Conservation (phyloP, 139 green algal genomes). For the Micractinium conductrix region DNA sequence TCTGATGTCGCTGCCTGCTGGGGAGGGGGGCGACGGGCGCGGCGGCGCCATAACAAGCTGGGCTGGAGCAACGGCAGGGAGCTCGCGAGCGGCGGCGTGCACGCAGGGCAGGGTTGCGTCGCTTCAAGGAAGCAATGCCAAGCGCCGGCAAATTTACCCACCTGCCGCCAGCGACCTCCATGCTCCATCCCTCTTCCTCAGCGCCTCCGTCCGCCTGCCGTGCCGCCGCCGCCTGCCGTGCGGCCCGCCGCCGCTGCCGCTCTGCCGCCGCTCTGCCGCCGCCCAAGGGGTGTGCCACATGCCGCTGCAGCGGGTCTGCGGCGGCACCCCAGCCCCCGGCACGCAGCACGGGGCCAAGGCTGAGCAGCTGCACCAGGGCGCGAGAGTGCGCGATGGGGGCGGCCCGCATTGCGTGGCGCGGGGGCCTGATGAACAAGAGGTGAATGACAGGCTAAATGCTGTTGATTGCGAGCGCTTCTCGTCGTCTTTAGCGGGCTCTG, state of each 20-base stretch:
- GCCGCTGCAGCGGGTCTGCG: too few relatives aligned
- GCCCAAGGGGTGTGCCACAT: not conserved
- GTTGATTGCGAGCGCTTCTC: too few relatives aligned
- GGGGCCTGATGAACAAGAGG: too few relatives aligned
- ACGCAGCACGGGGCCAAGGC: not conserved
- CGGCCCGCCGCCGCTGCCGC: constrained; percentile 17
- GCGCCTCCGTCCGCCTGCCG: not conserved
- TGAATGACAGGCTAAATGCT: too few relatives aligned
- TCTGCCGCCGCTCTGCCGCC: not conserved
- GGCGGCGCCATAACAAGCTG: not conserved
- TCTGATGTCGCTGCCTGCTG: constrained; percentile 51
- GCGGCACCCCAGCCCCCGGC: not conserved
- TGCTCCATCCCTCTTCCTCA: not conserved
- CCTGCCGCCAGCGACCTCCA: constrained; percentile 9
- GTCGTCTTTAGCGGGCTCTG: too few relatives aligned
- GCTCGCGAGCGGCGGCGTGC: not conserved
- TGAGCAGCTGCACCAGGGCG: not conserved
- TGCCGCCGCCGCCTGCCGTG: not conserved
- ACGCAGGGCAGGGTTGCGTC: not conserved
- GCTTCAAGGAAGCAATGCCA: not conserved
- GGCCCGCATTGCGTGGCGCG: too few relatives aligned
- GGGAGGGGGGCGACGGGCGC: not conserved
- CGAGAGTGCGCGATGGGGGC: too few relatives aligned
- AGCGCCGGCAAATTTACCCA: not conserved
- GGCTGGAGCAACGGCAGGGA: not conserved